Conservation (phyloP, 2,329 filamentous ascomycete genomes). For the Cladorrhinum sp. region DNA sequence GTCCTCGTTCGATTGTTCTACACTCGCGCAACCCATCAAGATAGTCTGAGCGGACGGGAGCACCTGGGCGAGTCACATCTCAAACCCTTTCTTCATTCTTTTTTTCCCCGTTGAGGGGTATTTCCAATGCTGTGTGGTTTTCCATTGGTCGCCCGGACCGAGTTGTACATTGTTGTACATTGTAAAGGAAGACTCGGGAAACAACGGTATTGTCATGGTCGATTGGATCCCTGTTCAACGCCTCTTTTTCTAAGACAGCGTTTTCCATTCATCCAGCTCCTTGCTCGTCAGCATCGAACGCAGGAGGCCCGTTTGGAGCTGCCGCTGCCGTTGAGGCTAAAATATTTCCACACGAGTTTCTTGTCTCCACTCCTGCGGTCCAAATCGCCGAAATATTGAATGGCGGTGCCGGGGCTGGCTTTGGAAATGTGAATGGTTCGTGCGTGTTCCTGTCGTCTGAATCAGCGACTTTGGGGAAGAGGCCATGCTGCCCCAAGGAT, state of each 20-base stretch:
- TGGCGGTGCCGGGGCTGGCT: too few species aligned
- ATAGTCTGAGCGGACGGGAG: slow-evolving; percentile 1
- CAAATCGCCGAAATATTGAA: not conserved
- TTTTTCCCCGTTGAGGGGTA: not conserved
- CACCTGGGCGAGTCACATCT: not conserved
- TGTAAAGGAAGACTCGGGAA: not conserved
- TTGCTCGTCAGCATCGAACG: not conserved
- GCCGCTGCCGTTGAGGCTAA: slow-evolving; percentile 3
- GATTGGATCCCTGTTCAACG: not conserved
- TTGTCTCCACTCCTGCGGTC: not conserved
- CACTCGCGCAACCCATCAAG: not conserved
- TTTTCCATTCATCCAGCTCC: slow-evolving; percentile 1
- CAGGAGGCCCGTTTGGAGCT: not conserved
- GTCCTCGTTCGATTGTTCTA: not conserved
- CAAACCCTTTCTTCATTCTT: not conserved
- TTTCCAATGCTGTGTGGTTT: not conserved
- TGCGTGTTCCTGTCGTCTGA: not conserved
- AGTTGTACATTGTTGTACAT: too few species aligned
- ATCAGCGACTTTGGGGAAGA: not conserved
- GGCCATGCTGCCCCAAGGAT: not conserved
- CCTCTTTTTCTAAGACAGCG: not conserved
- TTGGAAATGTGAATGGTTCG: not conserved
- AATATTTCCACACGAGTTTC: not conserved
- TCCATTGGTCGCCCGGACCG: not conserved
- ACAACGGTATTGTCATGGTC: not conserved